A percentile compares a stretch with the other conserved stretches of the same genome.
Conservation (phyloP, 1,139 yeast species). For the Yueomyces sp. region DNA sequence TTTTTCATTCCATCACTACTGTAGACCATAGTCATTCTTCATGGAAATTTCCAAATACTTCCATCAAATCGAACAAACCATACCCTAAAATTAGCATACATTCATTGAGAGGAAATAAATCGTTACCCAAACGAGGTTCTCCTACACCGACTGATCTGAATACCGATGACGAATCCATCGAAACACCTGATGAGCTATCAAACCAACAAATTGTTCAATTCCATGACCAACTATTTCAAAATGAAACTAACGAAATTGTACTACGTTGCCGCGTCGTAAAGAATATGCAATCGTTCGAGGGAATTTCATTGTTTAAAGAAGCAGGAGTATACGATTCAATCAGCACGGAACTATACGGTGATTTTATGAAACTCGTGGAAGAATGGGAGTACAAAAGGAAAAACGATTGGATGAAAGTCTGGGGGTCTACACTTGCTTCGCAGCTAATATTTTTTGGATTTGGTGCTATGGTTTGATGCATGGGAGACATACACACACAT, state of each 20-base stretch:
- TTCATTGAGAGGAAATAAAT: neutral
- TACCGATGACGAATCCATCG: conserved; percentile 1
- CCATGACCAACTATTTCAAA: conserved; percentile 29
- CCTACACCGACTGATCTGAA: conserved; percentile 1
- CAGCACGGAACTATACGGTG: conserved; percentile 48
- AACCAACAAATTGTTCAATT: conserved; percentile 17
- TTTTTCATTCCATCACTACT: conserved; percentile 8
- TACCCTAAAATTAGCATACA: conserved; percentile 20
- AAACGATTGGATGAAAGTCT: conserved; percentile 38
- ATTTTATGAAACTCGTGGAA: conserved; percentile 40
- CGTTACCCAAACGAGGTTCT: conserved; percentile 6
- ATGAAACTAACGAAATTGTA: conserved; percentile 25
- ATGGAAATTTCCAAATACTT: conserved; percentile 22
- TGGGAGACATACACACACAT: neutral
- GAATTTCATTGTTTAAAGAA: conserved; percentile 37
- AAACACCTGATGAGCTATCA: conserved; percentile 8
- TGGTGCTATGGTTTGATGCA: conserved; percentile 39
- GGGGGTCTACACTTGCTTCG: conserved; percentile 53
- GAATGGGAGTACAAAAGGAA: conserved; percentile 31
- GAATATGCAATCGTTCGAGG: conserved; percentile 38
- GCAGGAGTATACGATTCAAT: conserved; percentile 41
- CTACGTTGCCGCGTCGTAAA: conserved; percentile 44
- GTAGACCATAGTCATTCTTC: conserved; percentile 2
- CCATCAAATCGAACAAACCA: conserved; percentile 17
- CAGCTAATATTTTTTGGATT: conserved; percentile 46